Percentiles rank a stretch among this genome's conserved stretches.
Evolutionary conservation across 768 basidiomycete species (phyloP).

Genomic region (Hebeloma cylindrosporum): DNA sequence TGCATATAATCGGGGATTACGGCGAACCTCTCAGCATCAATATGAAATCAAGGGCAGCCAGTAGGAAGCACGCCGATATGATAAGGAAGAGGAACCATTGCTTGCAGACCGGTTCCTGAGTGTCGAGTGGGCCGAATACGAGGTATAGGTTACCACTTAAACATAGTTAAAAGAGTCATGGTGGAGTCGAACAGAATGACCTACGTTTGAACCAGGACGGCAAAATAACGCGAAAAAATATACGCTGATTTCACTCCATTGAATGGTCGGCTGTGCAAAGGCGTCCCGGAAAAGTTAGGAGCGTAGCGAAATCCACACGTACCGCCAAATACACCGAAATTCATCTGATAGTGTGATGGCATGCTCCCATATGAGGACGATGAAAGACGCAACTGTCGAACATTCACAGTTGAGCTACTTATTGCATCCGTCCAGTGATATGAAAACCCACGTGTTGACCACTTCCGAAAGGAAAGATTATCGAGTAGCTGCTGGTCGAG

Average conservation of each 20-base stretch:
- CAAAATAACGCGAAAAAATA: conserved; percentile 9
- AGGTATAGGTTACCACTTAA: conserved; percentile 11
- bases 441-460: conserved; percentile 4
- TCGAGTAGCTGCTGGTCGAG: neutral
- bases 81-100: conserved; percentile 10
- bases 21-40: conserved; percentile 14
- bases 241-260: conserved; percentile 2
- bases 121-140: conserved; percentile 8
- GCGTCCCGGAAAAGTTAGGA: neutral
- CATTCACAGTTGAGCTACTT: neutral
- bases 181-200: neutral
- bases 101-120: conserved; percentile 6
- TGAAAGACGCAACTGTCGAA: conserved; percentile 4
- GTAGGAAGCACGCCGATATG: neutral
- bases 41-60: conserved; percentile 12
- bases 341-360: conserved; percentile 3
- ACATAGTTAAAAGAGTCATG: too few relatives aligned
- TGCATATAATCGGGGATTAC: neutral
- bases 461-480: conserved; percentile 3
- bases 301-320: neutral
- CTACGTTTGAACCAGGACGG: conserved; percentile 6
- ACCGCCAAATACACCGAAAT: conserved; percentile 6
- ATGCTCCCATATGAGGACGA: conserved; percentile 8
- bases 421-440: neutral
- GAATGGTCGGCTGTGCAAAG: neutral